Percentiles rank a stretch among this genome's conserved stretches.
Conservation (phyloP, 2,329 filamentous ascomycete species). For the Catunica adiposa region DNA sequence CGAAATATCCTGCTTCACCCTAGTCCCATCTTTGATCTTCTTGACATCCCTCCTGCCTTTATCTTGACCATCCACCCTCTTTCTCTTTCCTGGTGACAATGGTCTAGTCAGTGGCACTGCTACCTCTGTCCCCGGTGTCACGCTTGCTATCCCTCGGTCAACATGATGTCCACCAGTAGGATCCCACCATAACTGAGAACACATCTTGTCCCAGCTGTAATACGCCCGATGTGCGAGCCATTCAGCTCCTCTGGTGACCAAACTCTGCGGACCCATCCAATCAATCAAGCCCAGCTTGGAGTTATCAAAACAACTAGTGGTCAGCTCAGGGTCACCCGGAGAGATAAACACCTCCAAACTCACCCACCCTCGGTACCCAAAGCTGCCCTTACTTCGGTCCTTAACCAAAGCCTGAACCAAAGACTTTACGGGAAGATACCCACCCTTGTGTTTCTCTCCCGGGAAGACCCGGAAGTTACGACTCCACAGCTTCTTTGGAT, state of each 20-base stretch:
- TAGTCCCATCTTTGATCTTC: no score
- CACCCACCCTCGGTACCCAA: constrained; percentile 15
- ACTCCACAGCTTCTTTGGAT: constrained; percentile 16
- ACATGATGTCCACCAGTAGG: background rate
- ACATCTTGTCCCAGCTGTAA: constrained; percentile 15
- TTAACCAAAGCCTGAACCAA: constrained; percentile 14
- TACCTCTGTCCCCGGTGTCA: no score
- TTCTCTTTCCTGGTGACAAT: no score
- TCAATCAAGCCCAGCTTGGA: background rate
- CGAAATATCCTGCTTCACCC: no score
- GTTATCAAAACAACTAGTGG: no score
- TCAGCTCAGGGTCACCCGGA: no score
- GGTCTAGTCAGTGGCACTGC: no score
- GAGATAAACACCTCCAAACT: constrained; percentile 17
- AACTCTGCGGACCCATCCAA: constrained; percentile 5
- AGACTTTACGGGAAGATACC: constrained; percentile 19
- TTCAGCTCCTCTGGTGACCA: constrained; percentile 8
- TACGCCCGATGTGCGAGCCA: constrained; percentile 13
- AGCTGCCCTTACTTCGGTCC: background rate
- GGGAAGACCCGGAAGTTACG: constrained; percentile 16
- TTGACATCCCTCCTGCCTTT: no score
- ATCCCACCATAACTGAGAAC: constrained; percentile 15
- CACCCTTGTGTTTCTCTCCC: constrained; percentile 12
- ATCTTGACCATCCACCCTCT: no score
- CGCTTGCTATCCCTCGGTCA: background rate